Percentiles rank a stretch among this genome's conserved stretches.
These are phyloP conservation scores for Lodderomyces metapsilosis DNA, from an alignment of 1,139 yeast genomes.

Conservation along the genomic window DNA sequence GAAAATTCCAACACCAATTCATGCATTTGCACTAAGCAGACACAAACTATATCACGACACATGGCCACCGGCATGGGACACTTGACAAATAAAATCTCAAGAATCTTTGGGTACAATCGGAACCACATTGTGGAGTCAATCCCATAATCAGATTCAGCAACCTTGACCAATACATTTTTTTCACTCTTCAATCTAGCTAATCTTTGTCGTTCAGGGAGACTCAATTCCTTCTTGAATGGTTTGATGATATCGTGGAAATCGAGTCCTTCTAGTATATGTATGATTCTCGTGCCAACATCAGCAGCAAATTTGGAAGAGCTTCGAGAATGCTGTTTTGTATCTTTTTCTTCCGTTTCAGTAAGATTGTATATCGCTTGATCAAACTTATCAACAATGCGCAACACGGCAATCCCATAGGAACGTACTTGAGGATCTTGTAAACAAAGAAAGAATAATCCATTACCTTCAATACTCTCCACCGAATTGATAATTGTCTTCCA, in stretches of 20 bases:
- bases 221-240: slow-evolving; percentile 59
- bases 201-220: slow-evolving; percentile 79
- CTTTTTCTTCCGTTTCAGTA: slow-evolving; percentile 20
- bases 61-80: slow-evolving; percentile 95
- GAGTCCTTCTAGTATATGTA: slow-evolving; percentile 69
- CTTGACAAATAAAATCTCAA: slow-evolving; percentile 69
- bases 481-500: slow-evolving; percentile 78
- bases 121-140: slow-evolving; percentile 96
- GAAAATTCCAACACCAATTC: slow-evolving; percentile 70
- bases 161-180: slow-evolving; percentile 60
- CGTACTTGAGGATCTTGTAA: slow-evolving; percentile 81
- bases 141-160: slow-evolving; percentile 92
- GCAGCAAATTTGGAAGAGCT: slow-evolving; percentile 75
- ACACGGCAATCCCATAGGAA: slow-evolving; percentile 68
- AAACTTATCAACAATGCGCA: slow-evolving; percentile 76
- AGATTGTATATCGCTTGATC: slow-evolving; percentile 73
- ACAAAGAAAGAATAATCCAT: slow-evolving; percentile 87
- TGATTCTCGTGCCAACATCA: slow-evolving; percentile 73
- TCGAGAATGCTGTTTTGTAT: slow-evolving; percentile 45
- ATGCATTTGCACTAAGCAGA: slow-evolving; percentile 84
- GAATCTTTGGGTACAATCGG: slow-evolving; percentile 74
- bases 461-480: slow-evolving; percentile 93
- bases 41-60: slow-evolving; percentile 90
- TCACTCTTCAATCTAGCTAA: slow-evolving; percentile 61
- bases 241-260: slow-evolving; percentile 68